Evolutionary conservation across 1,139 yeast genomes (phyloP).

Genomic region (Kurtzmaniella quercitrusa): DNA sequence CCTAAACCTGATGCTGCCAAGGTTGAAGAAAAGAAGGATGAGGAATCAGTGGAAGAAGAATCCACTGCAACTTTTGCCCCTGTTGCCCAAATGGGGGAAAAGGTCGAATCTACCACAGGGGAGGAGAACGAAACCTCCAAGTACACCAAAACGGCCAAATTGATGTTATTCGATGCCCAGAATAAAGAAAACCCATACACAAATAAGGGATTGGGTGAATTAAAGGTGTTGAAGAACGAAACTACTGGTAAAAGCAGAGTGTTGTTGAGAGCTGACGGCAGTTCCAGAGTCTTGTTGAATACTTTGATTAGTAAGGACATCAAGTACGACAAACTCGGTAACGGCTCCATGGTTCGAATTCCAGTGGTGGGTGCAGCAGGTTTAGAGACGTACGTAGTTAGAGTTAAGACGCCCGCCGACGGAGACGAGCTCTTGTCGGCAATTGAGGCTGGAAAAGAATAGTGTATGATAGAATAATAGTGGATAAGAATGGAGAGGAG

Average conservation of each 20-base stretch:
- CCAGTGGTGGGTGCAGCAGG: constrained; percentile 47
- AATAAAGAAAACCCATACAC: constrained; percentile 49
- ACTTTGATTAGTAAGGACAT: constrained; percentile 49
- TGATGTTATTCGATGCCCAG: constrained; percentile 55
- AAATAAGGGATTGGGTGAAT: constrained; percentile 75
- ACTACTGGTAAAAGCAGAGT: constrained; percentile 62
- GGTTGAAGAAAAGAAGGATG: constrained; percentile 11
- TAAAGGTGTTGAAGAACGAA: constrained; percentile 63
- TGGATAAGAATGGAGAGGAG: not conserved
- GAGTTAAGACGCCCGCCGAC: constrained; percentile 66
- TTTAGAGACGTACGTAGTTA: constrained; percentile 58
- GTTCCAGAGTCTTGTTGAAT: constrained; percentile 76
- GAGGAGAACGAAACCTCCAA: constrained; percentile 75
- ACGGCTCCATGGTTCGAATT: constrained; percentile 53
- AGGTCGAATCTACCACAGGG: constrained; percentile 59
- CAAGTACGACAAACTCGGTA: constrained; percentile 54
- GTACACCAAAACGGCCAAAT: constrained; percentile 67
- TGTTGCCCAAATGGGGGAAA: constrained; percentile 41
- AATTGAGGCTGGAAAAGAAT: constrained; percentile 41
- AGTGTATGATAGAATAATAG: constrained; percentile 1
- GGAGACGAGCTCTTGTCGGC: constrained; percentile 58
- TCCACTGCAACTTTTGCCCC: constrained; percentile 46
- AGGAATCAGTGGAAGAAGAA: constrained; percentile 32
- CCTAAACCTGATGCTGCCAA: constrained; percentile 3
- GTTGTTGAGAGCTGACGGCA: constrained; percentile 83